Base-by-base conservation (phyloP, 768 basidiomycete genomes). In the Trametes maxima region DNA sequence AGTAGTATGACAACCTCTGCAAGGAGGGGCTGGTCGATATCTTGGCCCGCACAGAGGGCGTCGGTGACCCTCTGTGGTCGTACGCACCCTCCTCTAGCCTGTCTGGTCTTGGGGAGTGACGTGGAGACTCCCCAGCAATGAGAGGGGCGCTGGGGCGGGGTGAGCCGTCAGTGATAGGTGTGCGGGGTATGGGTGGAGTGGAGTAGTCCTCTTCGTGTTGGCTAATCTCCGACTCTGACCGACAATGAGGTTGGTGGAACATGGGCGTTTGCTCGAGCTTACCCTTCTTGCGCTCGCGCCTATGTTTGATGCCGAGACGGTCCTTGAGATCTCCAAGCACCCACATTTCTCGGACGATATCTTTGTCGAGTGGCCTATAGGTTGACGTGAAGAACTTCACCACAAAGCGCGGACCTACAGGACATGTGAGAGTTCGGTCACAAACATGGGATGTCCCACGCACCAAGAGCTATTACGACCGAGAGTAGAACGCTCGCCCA, bases 261-360 rank as follows among this genome's bases (percentile, higher is more conserved):
- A 93, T 92, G 2, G 90, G 89, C 0, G 85, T 80, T 14, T 81
- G 78, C 76, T 93, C 90, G 2, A 84, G 70, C 62, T 80, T 80
- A 39, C 67, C 54, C 48, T 63, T 65, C 68, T 78, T 84, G 36
- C 73, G 73, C 51, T 84, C 85, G 40, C 86, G 82, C 67, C 68
- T 59, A 55, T 87, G 89, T 37, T 77, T 73, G 57, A 94, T 82
- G 3, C 92, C 92, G 4, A 94, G 78, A 42, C 80, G 84, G 64
- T 93, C 91, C 71, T 94, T 94, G 57, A 94, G 79, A 69, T 93
- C 86, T 3, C 92, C 92, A 59, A 73, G 69, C 4, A 94, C 90
- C 92, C 91, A 94, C 84, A 87, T 89, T 78, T 98, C 96, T 28
- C 96, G 87, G 8, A 98, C 80, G 57, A 98, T 87, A 67, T 97